These are phyloP conservation scores for baker's yeast (Saccharomyces cerevisiae) DNA, from an alignment of 805 yeast genomes.

Conservation along the genomic window DNA sequence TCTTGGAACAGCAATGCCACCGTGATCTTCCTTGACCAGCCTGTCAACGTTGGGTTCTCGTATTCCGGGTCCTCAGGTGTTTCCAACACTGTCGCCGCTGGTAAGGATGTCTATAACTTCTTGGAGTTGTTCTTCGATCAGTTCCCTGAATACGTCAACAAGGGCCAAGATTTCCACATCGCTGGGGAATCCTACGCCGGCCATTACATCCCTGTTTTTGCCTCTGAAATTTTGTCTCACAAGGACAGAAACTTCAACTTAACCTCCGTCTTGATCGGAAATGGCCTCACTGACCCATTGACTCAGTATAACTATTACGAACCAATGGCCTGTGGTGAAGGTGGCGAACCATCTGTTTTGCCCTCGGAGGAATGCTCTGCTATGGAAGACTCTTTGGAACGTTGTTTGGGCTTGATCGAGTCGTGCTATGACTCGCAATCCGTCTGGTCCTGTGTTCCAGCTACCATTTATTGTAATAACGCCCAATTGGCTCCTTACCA, in stretches of 20 bases:
- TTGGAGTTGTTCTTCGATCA: constrained; percentile 71
- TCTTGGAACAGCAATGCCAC: constrained; percentile 84
- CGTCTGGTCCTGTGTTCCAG: constrained; percentile 85
- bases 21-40: constrained; percentile 81
- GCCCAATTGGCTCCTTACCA: constrained; percentile 75
- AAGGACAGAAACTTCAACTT: constrained; percentile 54
- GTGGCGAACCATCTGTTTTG: constrained; percentile 73
- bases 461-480: constrained; percentile 81
- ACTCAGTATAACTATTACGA: constrained; percentile 69
- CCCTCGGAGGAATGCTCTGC: constrained; percentile 70
- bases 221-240: constrained; percentile 67
- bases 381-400: constrained; percentile 60
- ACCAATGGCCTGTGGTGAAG: constrained; percentile 94
- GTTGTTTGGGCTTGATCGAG: constrained; percentile 69
- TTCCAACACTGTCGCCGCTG: constrained; percentile 71
- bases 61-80: constrained; percentile 55
- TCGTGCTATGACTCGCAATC: constrained; percentile 69
- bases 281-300: constrained; percentile 82
- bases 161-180: constrained; percentile 61
- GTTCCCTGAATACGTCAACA: constrained; percentile 45
- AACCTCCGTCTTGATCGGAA: constrained; percentile 77
- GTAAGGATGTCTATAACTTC: constrained; percentile 72
- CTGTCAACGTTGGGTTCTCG: constrained; percentile 77
- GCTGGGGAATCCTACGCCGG: constrained; percentile 95
- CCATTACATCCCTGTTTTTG: constrained; percentile 86